Evolutionary conservation across 805 yeast species (phyloP).

Genomic region (Kluyveromyces dobzhanskii): DNA sequence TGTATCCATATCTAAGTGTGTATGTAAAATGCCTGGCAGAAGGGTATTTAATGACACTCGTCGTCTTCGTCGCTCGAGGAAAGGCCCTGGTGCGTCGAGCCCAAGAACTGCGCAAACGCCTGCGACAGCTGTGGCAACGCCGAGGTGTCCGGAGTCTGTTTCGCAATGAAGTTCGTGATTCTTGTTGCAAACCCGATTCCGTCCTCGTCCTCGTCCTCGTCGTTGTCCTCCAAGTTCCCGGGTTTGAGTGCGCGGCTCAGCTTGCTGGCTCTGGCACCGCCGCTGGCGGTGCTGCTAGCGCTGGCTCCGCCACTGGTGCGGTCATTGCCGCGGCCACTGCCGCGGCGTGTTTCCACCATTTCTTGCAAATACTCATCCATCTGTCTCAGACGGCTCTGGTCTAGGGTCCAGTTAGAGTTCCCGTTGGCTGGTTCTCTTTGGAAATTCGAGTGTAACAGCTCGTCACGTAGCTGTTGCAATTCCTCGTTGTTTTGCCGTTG

Average conservation of each 20-base stretch:
- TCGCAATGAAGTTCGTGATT: slow-evolving; percentile 12
- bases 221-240: slow-evolving; percentile 8
- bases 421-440: slow-evolving; percentile 16
- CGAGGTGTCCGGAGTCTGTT: slow-evolving; percentile 8
- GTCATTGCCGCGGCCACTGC: background rate
- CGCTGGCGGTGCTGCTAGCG: slow-evolving; percentile 1
- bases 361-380: slow-evolving; percentile 2
- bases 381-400: slow-evolving; percentile 3
- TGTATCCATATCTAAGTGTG: too few species aligned
- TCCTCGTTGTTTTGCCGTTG: slow-evolving; percentile 1
- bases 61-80: slow-evolving; percentile 10
- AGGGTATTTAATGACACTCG: background rate
- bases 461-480: slow-evolving; percentile 9
- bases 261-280: too few species aligned
- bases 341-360: slow-evolving; percentile 1
- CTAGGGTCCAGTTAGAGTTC: slow-evolving; percentile 5
- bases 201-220: slow-evolving; percentile 3
- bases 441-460: slow-evolving; percentile 15
- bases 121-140: slow-evolving; percentile 7
- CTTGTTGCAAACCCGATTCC: slow-evolving; percentile 11
- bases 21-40: too few species aligned
- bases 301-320: too few species aligned
- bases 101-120: slow-evolving; percentile 8
- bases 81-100: slow-evolving; percentile 9
- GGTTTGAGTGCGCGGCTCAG: too few species aligned